Base-by-base conservation (phyloP, 2,329 filamentous ascomycete genomes). In the Fusarium devonianum region DNA sequence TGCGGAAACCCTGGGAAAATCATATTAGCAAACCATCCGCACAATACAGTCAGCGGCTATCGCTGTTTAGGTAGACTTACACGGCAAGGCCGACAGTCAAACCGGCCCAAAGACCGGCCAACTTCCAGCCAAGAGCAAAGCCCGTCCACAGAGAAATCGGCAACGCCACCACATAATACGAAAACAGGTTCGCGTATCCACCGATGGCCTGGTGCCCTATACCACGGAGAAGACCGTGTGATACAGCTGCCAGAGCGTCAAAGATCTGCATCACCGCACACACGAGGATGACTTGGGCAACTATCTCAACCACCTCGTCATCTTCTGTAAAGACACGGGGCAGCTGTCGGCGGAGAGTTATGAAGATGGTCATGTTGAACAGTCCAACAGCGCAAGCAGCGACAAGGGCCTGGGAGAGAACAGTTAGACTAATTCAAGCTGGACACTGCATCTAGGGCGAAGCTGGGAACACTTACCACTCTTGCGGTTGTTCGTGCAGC, bases 241-340 rank as follows among this genome's bases (percentile, higher is more conserved):
- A 90, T 29, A 86, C 86, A 2, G 88, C 83, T 0, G 89, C 85
- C 12, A 95, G 69, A 1, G 88, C 85, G 69, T 97, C 92, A 60
- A 94, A 92, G n/a, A 96, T 80, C 67, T 96, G 90, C 78, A 96
- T 94, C 0, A 89, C 80, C 0, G 91, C 91, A 46, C 88, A 89
- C 1, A 96, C 74, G 0, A 91, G 90, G 11, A 96, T 78, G 1
- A 90, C 82, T 1, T 73, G 70, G 0, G 89, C 80, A 7, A 88
- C 86, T 16, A 90, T 74, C 4, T 72, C 74, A 48, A 88, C 79
- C 32, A 92, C 88, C 35, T 86, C 83, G 3, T 74, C 65, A 56
- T 92, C 88, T 2, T 80, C 74, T 4, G 88, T 91, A 68, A 92
- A 90, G 1, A 96, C 80, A 22, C 79, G 75, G 0, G 91, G 89